A percentile compares a stretch with the other conserved stretches of the same genome.
phyloP scores from a whole-genome alignment of 2,329 filamentous ascomycete genomes.

The Verticillium dahliae region DNA sequence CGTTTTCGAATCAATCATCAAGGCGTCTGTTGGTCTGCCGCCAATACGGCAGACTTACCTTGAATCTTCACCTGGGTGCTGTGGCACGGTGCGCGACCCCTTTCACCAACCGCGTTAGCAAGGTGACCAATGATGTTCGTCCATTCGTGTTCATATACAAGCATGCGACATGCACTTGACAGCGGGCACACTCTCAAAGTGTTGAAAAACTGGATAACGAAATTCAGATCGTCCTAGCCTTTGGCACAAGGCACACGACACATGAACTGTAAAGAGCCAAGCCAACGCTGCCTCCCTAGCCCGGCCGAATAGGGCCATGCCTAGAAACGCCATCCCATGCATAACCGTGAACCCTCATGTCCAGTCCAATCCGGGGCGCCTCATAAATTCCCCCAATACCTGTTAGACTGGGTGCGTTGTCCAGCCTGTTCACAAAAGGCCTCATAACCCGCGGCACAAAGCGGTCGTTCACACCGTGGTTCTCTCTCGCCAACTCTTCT shows the following conservation, averaged over 20 bases:
- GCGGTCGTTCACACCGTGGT: too few species aligned
- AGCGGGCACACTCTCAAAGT: too few species aligned
- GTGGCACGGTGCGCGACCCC: too few species aligned
- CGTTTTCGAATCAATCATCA: neutral
- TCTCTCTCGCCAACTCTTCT: neutral
- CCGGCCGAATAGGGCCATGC: neutral
- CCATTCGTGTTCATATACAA: too few species aligned
- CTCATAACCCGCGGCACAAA: neutral
- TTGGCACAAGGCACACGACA: neutral
- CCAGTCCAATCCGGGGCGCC: neutral
- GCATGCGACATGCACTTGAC: too few species aligned
- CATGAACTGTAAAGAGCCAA: neutral
- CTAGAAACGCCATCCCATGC: conserved; percentile 11
- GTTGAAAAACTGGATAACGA: too few species aligned
- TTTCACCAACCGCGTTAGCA: too few species aligned
- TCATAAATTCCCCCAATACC: conserved; percentile 23
- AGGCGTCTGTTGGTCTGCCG: neutral
- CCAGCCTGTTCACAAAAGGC: neutral
- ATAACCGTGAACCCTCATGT: conserved; percentile 4
- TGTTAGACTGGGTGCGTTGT: neutral
- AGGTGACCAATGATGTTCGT: too few species aligned
- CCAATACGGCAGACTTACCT: neutral
- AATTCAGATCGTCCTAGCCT: too few species aligned
- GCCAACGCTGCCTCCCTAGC: neutral
- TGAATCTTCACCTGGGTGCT: neutral